Conservation (phyloP, 257 asterid genomes). For the Solanum habrochaites region DNA sequence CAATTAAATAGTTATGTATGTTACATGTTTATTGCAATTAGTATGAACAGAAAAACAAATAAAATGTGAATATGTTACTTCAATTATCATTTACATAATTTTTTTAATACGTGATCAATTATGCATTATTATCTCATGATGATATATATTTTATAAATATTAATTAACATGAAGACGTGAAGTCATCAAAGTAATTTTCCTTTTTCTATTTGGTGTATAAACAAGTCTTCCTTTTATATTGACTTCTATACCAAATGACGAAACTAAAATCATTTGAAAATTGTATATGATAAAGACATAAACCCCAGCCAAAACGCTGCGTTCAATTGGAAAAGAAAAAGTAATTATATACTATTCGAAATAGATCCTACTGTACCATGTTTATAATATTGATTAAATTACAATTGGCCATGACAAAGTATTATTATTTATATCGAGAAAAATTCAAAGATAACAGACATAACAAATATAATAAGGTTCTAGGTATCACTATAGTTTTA, state of each 20-base stretch:
- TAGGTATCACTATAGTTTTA: rapidly evolving
- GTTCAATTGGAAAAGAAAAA: too few relatives aligned
- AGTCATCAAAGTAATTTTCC: background rate
- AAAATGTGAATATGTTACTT: background rate
- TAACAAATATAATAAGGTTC: too few relatives aligned
- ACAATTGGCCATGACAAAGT: background rate
- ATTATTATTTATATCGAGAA: background rate
- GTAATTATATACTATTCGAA: too few relatives aligned
- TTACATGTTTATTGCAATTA: too few relatives aligned
- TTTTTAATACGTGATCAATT: background rate
- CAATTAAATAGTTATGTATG: too few relatives aligned
- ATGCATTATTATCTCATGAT: background rate
- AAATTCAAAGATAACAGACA: too few relatives aligned
- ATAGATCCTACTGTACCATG: background rate
- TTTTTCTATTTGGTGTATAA: background rate
- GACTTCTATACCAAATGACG: background rate
- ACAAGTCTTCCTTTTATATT: background rate
- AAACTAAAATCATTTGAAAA: too few relatives aligned
- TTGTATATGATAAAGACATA: background rate
- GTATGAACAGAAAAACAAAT: background rate
- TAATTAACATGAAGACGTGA: background rate
- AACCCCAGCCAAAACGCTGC: background rate
- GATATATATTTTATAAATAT: too few relatives aligned
- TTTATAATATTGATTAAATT: too few relatives aligned
- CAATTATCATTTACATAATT: background rate